Base-by-base conservation (phyloP, 768 basidiomycete species). In the Calocera viscosa region DNA sequence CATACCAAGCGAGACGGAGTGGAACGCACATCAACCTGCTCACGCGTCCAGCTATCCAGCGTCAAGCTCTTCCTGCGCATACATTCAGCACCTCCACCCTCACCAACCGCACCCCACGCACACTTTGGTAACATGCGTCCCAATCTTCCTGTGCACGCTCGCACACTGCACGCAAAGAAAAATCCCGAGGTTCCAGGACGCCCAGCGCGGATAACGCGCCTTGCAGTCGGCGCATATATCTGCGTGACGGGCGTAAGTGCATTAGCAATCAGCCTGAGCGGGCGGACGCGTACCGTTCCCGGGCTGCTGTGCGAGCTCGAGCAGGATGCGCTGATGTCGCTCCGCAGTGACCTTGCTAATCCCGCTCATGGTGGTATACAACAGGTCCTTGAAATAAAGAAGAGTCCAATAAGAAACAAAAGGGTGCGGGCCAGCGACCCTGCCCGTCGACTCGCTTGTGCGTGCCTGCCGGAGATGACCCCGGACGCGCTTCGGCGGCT, bases 81-180 rank as follows among this genome's bases (percentile, higher is more conserved):
- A 53, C 67, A 60, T 47, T 49, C 67, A 72, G 53, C 64, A 14
- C 35, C 19, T 49, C 40, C 49, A 17, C 30, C 65, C 40, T 67
- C 38, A 47, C 47, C 33, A n/a, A n/a, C 35, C n/a, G 35, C 39
- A 64, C 60, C 17, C 39, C 84, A 75, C 76, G 74, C 80, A 94
- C 91, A 97, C 90, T 84, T 96, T 94, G 0, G 89, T 85, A 70
- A 93, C 81, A 75, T 97, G 94, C 2, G 91, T 94, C 1, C 94
- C 94, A 67, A 97, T 87, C 80, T 94, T 95, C 65, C 94, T 83
- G 78, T 97, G 94, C 64, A 95, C 85, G 67, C 89, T 88, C 17
- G 94, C 94, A 74, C 94, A 97, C 71, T 83, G 84, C 47, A 92
- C 81, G 72, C 91, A 94, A 26, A 93, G 81, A 73, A 93, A 93